Percentiles rank a stretch among this genome's conserved stretches.
Conservation (phyloP, 192 early-diverging fungal species). For the Mortierella alpina region DNA sequence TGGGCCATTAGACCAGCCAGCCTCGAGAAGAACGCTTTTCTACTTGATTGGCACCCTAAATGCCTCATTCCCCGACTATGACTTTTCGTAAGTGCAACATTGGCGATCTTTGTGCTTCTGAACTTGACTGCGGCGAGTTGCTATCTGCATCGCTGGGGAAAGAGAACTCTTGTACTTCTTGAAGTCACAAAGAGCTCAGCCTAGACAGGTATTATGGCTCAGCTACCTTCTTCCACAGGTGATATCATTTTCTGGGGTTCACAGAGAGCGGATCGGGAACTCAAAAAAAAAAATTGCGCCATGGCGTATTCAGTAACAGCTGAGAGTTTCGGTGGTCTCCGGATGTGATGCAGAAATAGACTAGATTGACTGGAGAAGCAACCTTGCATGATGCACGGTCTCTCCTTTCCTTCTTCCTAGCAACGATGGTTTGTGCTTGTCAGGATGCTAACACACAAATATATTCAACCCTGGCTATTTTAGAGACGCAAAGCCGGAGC, state of each 20-base stretch:
- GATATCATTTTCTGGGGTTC: constrained; percentile 32
- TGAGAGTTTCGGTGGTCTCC: background rate
- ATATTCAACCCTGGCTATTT: constrained; percentile 1
- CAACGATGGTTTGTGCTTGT: background rate
- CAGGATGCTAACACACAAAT: background rate
- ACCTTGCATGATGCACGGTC: background rate
- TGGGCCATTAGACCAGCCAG: constrained; percentile 87
- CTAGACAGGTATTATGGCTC: too few relatives aligned
- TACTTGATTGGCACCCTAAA: constrained; percentile 97
- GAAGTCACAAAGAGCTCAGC: background rate
- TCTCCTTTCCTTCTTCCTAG: background rate
- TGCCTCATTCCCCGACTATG: constrained; percentile 96
- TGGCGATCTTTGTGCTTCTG: background rate
- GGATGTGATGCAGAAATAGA: background rate
- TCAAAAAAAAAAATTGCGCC: constrained; percentile 18
- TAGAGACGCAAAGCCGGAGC: constrained; percentile 84
- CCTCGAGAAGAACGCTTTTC: constrained; percentile 90
- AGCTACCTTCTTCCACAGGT: background rate
- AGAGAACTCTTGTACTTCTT: constrained; percentile 26
- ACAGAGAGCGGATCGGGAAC: constrained; percentile 37
- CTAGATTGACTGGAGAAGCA: background rate
- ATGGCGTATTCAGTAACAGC: constrained; percentile 9
- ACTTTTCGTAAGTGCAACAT: constrained; percentile 80
- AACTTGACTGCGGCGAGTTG: constrained; percentile 9
- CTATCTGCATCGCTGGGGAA: constrained; percentile 14